Base-by-base conservation (phyloP, 352 stramenopile species). In the Plasmopara halstedii region DNA sequence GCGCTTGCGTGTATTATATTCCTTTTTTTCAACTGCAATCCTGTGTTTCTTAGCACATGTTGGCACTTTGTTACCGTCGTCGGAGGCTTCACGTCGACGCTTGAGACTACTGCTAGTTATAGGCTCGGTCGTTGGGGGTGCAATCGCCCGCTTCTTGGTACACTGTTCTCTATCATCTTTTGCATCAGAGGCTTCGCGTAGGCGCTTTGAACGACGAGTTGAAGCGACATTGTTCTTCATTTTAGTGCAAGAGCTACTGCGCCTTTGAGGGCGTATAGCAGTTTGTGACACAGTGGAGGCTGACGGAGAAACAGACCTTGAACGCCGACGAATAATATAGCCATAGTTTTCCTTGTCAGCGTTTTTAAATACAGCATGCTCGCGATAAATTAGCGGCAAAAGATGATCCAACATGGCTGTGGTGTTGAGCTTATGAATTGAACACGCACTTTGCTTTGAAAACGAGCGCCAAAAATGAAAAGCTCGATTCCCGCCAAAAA, bases 321-420 rank as follows among this genome's bases (percentile, higher is more conserved):
- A 18, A 11, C 51, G 56, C 6, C 65, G 60, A 18, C 63, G 67
- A 44, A 83, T 63, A 23, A 73, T 56, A 43, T 79, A 75, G 26
- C 70, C 74, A n/a, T 73, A 46, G 57, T 86, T 86, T 52, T 86
- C 74, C 62, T 86, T 86, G 57, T 86, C 68, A 46, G 41, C 48
- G 36, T 84, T 64, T 42, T 79, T 61, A 25, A 63, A 54, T 38
- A 58, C 50, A 20, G 74, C 62, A 25, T 56, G 64, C 10, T 80
- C 62, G 48, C 57, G 50, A 44, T 64, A 74, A 20, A 74, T 50
- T 26, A 66, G 63, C 19, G 65, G 62, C 53, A 72, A 27, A 37
- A 74, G 33, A 46, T 68, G 59, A 41, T 73, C 60, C n/a, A 74
- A 31, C 68, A 75, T 75, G 26, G 23, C 10, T 25, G 5, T 4